Conservation (phyloP, 352 stramenopile species). For the Blastocystis hominis region DNA sequence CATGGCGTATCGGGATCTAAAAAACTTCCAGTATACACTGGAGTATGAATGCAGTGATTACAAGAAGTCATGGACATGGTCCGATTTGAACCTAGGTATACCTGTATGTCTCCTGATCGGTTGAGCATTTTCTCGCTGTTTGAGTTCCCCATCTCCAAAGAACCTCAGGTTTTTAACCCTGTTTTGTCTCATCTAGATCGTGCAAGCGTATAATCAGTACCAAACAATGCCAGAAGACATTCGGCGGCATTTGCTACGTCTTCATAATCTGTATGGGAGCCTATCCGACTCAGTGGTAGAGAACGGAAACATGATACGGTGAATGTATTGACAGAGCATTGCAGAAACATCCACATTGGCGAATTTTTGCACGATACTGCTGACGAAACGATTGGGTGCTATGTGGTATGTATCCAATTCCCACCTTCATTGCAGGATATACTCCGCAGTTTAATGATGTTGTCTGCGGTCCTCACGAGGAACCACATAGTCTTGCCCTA, state of each 20-base stretch:
- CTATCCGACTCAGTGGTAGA: neutral
- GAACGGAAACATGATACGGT: neutral
- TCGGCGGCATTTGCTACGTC: neutral
- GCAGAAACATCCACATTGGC: neutral
- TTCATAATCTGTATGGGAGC: neutral
- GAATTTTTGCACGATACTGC: neutral
- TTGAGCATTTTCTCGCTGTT: neutral
- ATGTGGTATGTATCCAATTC: neutral
- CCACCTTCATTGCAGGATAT: neutral
- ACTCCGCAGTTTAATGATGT: neutral
- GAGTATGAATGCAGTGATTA: slow-evolving; percentile 18
- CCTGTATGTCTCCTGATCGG: neutral
- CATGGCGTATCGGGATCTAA: neutral
- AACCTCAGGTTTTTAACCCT: neutral
- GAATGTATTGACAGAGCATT: neutral
- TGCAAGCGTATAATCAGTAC: neutral
- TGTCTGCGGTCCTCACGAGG: neutral
- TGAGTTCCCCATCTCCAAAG: neutral
- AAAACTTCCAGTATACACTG: neutral
- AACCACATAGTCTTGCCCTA: neutral
- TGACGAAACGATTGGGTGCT: neutral
- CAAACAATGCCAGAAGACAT: neutral
- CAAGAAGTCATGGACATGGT: neutral
- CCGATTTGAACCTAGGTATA: neutral
- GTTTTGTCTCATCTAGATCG: neutral